These are phyloP conservation scores for Pulveroboletus sp. DNA, from an alignment of 768 basidiomycete genomes.

Conservation along the genomic window DNA sequence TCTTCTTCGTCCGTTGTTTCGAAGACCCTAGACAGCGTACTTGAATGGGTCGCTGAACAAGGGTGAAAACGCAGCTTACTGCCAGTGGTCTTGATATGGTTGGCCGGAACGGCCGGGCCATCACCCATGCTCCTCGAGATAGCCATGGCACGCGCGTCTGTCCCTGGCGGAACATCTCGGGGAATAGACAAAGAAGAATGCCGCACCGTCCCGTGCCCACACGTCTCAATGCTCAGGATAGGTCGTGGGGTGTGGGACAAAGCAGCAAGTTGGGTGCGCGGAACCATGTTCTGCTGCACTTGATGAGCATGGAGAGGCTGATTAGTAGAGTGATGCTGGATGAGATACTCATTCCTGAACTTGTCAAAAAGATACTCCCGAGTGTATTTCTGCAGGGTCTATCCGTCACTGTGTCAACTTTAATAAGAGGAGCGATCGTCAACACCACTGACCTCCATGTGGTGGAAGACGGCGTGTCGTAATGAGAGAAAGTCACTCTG, in stretches of 20 bases:
- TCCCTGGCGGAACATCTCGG: slow-evolving; percentile 43
- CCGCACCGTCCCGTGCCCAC: slow-evolving; percentile 40
- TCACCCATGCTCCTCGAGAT: slow-evolving; percentile 40
- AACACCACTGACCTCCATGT: slow-evolving; percentile 68
- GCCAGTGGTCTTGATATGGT: slow-evolving; percentile 31
- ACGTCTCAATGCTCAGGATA: slow-evolving; percentile 59
- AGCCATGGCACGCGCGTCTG: slow-evolving; percentile 42
- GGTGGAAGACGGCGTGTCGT: slow-evolving; percentile 76
- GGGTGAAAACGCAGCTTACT: slow-evolving; percentile 32
- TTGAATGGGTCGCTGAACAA: slow-evolving; percentile 12
- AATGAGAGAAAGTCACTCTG: slow-evolving; percentile 81
- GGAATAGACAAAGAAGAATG: slow-evolving; percentile 43
- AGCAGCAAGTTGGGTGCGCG: slow-evolving; percentile 26
- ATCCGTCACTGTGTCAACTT: slow-evolving; percentile 20
- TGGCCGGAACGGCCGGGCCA: slow-evolving; percentile 19
- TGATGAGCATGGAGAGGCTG: slow-evolving; percentile 43
- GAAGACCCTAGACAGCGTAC: slow-evolving; percentile 41
- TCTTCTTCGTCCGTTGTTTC: slow-evolving; percentile 76
- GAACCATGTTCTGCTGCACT: slow-evolving; percentile 35
- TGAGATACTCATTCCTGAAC: slow-evolving; percentile 57
- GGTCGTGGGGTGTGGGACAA: slow-evolving; percentile 45
- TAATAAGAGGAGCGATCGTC: slow-evolving; percentile 9
- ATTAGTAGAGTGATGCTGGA: slow-evolving; percentile 46
- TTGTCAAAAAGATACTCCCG: slow-evolving; percentile 79
- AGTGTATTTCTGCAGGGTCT: slow-evolving; percentile 85